A percentile compares a stretch with the other conserved stretches of the same genome.
phyloP scores from a whole-genome alignment of 225 moss, liverwort and hornwort genomes.

The Sphagnum contortum region DNA sequence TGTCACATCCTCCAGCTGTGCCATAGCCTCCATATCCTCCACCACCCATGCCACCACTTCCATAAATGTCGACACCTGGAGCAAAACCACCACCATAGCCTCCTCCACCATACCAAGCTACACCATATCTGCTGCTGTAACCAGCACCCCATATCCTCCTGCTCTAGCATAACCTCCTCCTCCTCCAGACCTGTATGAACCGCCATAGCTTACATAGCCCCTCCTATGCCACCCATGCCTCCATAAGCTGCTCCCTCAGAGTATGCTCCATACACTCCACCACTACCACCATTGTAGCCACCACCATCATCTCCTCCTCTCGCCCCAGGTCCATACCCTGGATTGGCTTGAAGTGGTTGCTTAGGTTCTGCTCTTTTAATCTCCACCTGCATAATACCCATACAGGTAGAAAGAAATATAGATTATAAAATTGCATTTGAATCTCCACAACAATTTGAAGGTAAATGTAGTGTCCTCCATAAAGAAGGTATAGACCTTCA shows the following conservation, averaged over 20 bases:
- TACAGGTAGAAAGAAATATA: too few relatives aligned
- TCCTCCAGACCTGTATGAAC: slow-evolving; percentile 69
- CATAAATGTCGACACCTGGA: slow-evolving; percentile 66
- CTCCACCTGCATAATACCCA: slow-evolving; percentile 48
- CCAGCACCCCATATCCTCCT: slow-evolving; percentile 60
- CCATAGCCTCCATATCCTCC: slow-evolving; percentile 83
- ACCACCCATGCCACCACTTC: slow-evolving; percentile 52
- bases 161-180: slow-evolving; percentile 56
- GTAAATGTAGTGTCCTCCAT: neutral
- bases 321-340: slow-evolving; percentile 50
- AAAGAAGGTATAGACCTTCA: neutral
- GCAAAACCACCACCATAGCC: slow-evolving; percentile 29
- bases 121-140: slow-evolving; percentile 56
- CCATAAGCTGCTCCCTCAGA: slow-evolving; percentile 47
- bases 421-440: too few relatives aligned
- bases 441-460: too few relatives aligned
- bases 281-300: slow-evolving; percentile 37
- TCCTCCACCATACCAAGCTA: slow-evolving; percentile 54
- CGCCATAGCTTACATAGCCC: slow-evolving; percentile 38
- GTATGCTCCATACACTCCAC: slow-evolving; percentile 71
- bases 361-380: slow-evolving; percentile 95
- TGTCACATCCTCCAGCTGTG: slow-evolving; percentile 78
- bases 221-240: slow-evolving; percentile 20
- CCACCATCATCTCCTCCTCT: slow-evolving; percentile 35
- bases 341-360: slow-evolving; percentile 68